Evolutionary conservation across 2,329 filamentous ascomycete species (phyloP).

Genomic region (Cryphonectria japonica): DNA sequence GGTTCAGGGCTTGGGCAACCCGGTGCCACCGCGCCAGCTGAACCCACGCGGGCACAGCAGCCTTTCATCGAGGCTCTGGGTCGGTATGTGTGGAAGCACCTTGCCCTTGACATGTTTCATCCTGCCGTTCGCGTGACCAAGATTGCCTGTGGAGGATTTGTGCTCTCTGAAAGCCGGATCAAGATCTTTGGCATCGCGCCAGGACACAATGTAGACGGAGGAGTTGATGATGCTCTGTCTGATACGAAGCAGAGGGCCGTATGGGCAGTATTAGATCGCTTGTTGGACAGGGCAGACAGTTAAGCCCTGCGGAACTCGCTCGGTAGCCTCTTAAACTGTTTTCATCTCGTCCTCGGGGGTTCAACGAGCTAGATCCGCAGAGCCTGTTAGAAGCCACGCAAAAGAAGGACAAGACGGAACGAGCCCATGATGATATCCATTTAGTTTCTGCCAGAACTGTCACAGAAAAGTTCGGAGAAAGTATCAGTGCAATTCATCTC

Average conservation of each 20-base stretch:
- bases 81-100: slow-evolving; percentile 54
- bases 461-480: background rate
- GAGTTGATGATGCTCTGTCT: slow-evolving; percentile 4
- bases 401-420: no score
- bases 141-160: slow-evolving; percentile 60
- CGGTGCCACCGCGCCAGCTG: background rate
- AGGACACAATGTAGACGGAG: background rate
- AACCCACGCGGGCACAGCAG: slow-evolving; percentile 35
- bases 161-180: slow-evolving; percentile 55
- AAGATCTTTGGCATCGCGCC: slow-evolving; percentile 47
- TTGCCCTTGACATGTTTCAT: slow-evolving; percentile 60
- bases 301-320: background rate
- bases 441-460: background rate
- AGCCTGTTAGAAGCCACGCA: no score
- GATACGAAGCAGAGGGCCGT: slow-evolving; percentile 20
- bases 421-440: background rate
- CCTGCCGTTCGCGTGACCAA: slow-evolving; percentile 56
- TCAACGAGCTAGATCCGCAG: no score
- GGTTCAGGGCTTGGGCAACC: background rate
- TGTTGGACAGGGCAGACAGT: slow-evolving; percentile 20
- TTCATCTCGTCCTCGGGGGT: background rate
- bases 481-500: background rate
- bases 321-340: background rate
- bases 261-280: slow-evolving; percentile 23
- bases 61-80: slow-evolving; percentile 57